Base-by-base conservation (phyloP, 202 grass and related monocot genomes). In the Musa balbisiana region DNA sequence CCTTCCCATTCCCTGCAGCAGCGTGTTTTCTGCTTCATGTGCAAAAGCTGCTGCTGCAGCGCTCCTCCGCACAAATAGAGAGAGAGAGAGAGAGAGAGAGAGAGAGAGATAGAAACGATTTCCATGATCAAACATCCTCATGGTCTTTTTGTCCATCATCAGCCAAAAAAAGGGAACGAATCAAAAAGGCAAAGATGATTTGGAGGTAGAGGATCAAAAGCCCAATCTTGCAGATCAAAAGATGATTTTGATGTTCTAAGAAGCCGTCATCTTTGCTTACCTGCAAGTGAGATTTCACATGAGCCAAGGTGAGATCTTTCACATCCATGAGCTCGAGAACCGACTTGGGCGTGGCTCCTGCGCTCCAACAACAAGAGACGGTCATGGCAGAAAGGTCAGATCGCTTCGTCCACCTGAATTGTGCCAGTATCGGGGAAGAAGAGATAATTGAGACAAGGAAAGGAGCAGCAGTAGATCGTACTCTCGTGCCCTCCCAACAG, bases 401-500 rank as follows among this genome's bases (percentile, higher is more conserved):
- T 64, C 27, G 4, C 1, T 13, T 9, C 5, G 50, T n/a, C 22
- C 33, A 16, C 24, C 13, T 15, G 24, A 4, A 73, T 55, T 15
- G 54, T 12, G 17, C 17, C 65, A 17, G 11, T 13, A 43, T 4
- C 9, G 20, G 11, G 3, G 23, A 55, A 4, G 8, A 27, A 25
- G 6, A 52, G 20, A 55, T 73, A 52, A 3, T 26, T 29, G 52
- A 43, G 33, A 43, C 33, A 43, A 43, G 33, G 33, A 43, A 43
- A 43, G 33, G 5, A 43, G 33, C 33, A 6, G 33, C 33, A 43
- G 33, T 8, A 59, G 27, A 66, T 72, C 84, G 64, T 98, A 98
- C 94, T 86, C 14, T 98, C 94, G 65, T 98, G 94, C 49, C 94
- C 94, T 19, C 94, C 94, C 54, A 94, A 85, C 72, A 94, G 88